These are phyloP conservation scores for Candida frijolesensis DNA, from an alignment of 1,139 yeast genomes.

Conservation along the genomic window DNA sequence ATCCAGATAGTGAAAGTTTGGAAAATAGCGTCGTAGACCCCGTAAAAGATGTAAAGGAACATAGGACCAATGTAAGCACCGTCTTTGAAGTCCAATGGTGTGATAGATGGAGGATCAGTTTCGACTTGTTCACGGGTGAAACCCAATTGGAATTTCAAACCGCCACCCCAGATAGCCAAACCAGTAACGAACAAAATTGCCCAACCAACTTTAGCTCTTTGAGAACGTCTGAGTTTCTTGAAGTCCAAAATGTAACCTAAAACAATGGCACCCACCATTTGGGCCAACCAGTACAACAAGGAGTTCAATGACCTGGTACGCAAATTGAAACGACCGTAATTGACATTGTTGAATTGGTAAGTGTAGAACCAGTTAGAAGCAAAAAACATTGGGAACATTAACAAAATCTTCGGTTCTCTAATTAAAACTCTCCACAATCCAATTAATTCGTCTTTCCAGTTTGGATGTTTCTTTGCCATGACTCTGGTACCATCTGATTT, in stretches of 20 bases:
- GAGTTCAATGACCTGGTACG: conserved; percentile 64
- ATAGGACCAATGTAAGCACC: conserved; percentile 56
- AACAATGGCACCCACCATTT: conserved; percentile 57
- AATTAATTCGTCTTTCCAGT: conserved; percentile 48
- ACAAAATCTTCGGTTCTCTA: conserved; percentile 47
- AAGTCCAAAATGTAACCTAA: conserved; percentile 53
- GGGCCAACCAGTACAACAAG: conserved; percentile 61
- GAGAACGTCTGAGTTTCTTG: conserved; percentile 39
- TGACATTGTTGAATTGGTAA: conserved; percentile 61
- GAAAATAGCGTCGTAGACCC: conserved; percentile 58
- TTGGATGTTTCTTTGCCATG: conserved; percentile 45
- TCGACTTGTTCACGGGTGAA: conserved; percentile 44
- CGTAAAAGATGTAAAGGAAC: conserved; percentile 63
- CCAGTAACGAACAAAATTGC: conserved; percentile 41
- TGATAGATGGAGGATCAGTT: conserved; percentile 18
- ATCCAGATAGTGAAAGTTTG: conserved; percentile 60
- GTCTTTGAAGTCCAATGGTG: conserved; percentile 48
- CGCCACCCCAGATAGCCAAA: conserved; percentile 65
- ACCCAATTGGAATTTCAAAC: conserved; percentile 51
- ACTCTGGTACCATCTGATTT: conserved; percentile 56
- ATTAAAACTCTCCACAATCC: conserved; percentile 43
- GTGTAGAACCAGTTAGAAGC: conserved; percentile 69
- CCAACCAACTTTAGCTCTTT: conserved; percentile 53
- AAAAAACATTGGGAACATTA: conserved; percentile 62
- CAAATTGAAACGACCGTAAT: conserved; percentile 57